phyloP scores from a whole-genome alignment of 2,329 filamentous ascomycete species.

The Ascochyta pisi region DNA sequence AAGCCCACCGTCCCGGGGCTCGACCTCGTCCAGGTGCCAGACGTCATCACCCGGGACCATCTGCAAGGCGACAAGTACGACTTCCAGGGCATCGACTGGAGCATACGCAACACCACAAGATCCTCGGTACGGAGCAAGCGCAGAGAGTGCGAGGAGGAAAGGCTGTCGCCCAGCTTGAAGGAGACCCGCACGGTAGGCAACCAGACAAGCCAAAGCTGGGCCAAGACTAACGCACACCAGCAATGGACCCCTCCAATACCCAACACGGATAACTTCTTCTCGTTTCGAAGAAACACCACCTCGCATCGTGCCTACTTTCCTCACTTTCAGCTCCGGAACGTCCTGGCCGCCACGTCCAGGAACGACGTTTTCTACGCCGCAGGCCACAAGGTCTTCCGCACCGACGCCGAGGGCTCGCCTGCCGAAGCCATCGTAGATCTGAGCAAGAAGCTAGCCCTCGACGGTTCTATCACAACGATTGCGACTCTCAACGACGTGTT shows the following conservation, averaged over 20 bases:
- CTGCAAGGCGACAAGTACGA: conserved; percentile 46
- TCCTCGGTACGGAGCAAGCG: conserved; percentile 34
- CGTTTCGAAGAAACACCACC: conserved; percentile 58
- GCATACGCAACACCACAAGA: conserved; percentile 37
- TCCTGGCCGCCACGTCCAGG: conserved; percentile 61
- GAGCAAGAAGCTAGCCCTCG: conserved; percentile 46
- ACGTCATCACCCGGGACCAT: conserved; percentile 39
- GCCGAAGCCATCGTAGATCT: conserved; percentile 58
- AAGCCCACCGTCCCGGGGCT: conserved; percentile 28
- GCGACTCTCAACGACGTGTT: conserved; percentile 58
- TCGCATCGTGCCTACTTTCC: conserved; percentile 58
- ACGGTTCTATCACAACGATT: conserved; percentile 60
- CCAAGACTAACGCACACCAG: conserved; percentile 2
- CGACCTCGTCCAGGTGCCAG: conserved; percentile 34
- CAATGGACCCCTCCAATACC: conserved; percentile 38
- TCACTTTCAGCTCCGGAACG: conserved; percentile 67
- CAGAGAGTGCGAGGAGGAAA: conserved; percentile 29
- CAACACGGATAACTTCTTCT: conserved; percentile 56
- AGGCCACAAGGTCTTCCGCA: conserved; percentile 57
- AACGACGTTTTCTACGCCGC: conserved; percentile 63
- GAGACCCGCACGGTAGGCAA: conserved; percentile 30
- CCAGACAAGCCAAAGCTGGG: not conserved
- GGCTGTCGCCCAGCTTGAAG: conserved; percentile 25
- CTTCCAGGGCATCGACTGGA: conserved; percentile 50
- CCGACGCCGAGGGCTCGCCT: conserved; percentile 55